These are phyloP conservation scores for Botryotinia narcissicola DNA, from an alignment of 2,329 filamentous ascomycete species.

Conservation along the genomic window DNA sequence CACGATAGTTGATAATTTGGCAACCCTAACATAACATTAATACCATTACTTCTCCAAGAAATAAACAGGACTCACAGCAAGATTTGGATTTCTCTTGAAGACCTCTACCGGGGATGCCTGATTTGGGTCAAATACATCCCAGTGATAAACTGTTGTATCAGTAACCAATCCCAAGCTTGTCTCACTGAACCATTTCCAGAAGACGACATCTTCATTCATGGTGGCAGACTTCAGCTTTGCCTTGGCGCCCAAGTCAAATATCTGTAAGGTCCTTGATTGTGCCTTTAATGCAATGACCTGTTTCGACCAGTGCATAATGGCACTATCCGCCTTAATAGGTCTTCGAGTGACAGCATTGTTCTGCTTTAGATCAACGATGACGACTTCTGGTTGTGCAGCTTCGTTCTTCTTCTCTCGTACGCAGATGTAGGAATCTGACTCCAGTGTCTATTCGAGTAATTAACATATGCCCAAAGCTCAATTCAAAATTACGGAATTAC, in stretches of 20 bases:
- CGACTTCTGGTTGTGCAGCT: constrained; percentile 82
- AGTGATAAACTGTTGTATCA: constrained; percentile 89
- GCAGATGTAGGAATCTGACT: constrained; percentile 96
- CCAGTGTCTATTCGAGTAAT: constrained; percentile 69
- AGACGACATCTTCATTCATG: constrained; percentile 96
- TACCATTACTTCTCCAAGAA: background rate
- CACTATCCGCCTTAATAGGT: constrained; percentile 98
- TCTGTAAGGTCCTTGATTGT: constrained; percentile 89
- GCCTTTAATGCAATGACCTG: constrained; percentile 97
- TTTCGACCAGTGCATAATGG: constrained; percentile 97
- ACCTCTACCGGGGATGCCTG: constrained; percentile 82
- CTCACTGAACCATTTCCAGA: constrained; percentile 99
- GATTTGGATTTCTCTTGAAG: constrained; percentile 90
- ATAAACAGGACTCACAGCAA: constrained; percentile 61
- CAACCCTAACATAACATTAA: constrained; percentile 61
- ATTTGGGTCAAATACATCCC: constrained; percentile 87
- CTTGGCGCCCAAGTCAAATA: constrained; percentile 92
- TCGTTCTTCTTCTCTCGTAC: constrained; percentile 91
- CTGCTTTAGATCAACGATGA: constrained; percentile 98
- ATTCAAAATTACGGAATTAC: constrained; percentile 39
- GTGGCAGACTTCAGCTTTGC: constrained; percentile 94
- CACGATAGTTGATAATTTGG: constrained; percentile 99
- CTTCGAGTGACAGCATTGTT: constrained; percentile 91
- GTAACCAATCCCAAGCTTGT: constrained; percentile 86
- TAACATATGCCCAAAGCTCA: constrained; percentile 16